Evolutionary conservation across 2,329 filamentous ascomycete species (phyloP).

Genomic region (Cordyceps farinosa): DNA sequence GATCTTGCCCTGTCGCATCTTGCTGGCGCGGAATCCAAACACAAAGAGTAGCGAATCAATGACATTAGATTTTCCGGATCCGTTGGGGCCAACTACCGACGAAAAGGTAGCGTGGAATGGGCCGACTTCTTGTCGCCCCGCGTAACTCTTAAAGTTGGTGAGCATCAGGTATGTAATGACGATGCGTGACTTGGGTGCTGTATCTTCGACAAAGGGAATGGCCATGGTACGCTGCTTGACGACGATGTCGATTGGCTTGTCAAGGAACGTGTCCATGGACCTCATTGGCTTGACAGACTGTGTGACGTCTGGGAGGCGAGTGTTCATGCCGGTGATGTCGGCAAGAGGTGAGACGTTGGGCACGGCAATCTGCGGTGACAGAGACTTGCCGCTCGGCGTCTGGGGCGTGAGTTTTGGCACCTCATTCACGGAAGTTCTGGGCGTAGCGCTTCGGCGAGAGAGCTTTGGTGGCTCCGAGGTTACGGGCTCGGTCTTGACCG

Average conservation of each 20-base stretch:
- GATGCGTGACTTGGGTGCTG: conserved; percentile 76
- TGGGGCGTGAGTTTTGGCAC: conserved; percentile 39
- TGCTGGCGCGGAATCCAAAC: conserved; percentile 98
- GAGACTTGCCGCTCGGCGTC: conserved; percentile 51
- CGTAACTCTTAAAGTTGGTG: conserved; percentile 99
- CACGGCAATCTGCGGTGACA: conserved; percentile 53
- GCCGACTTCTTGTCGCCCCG: conserved; percentile 88
- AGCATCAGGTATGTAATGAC: conserved; percentile 90
- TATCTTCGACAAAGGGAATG: conserved; percentile 66
- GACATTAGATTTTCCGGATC: conserved; percentile 97
- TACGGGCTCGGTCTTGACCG: conserved; percentile 10
- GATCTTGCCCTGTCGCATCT: conserved; percentile 98
- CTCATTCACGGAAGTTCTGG: conserved; percentile 38
- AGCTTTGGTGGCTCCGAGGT: conserved; percentile 27
- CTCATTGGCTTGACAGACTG: conserved; percentile 65
- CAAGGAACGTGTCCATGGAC: conserved; percentile 71
- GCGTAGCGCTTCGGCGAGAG: conserved; percentile 28
- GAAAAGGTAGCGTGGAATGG: conserved; percentile 97
- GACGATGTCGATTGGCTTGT: conserved; percentile 91
- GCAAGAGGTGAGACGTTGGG: conserved; percentile 57
- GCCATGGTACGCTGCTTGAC: conserved; percentile 75
- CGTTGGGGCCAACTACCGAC: conserved; percentile 95
- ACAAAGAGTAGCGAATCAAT: conserved; percentile 97
- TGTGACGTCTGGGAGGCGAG: conserved; percentile 27
- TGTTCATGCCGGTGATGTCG: conserved; percentile 71